Conservation (phyloP, 2,329 filamentous ascomycete species). For the Drechslera avenae region DNA sequence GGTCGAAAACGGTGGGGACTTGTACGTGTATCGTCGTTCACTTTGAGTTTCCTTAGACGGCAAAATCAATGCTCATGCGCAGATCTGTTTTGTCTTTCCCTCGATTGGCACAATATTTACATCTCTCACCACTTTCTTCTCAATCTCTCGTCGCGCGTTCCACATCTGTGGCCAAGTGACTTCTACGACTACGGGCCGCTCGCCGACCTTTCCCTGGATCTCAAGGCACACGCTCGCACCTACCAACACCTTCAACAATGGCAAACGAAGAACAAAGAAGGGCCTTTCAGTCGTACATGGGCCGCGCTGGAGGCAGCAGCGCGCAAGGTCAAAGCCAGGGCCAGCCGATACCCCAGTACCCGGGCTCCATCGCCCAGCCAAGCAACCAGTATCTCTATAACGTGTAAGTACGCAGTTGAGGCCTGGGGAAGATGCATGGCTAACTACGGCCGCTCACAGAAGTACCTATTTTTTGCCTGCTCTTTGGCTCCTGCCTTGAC, state of each 20-base stretch:
- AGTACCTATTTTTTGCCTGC: conserved; percentile 2
- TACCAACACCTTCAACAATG: conserved; percentile 24
- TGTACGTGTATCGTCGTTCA: conserved; percentile 14
- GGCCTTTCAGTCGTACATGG: conserved; percentile 41
- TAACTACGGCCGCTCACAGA: conserved; percentile 18
- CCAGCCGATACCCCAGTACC: conserved; percentile 26
- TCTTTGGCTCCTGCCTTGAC: neutral
- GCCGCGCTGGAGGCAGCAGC: conserved; percentile 12
- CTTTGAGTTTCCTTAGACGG: conserved; percentile 5
- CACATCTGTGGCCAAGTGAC: neutral
- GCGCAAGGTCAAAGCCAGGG: conserved; percentile 12
- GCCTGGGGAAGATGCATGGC: neutral
- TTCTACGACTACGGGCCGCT: conserved; percentile 3
- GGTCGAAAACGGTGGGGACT: neutral
- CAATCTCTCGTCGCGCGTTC: neutral
- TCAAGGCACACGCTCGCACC: conserved; percentile 17
- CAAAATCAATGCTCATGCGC: neutral
- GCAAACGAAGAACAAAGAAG: conserved; percentile 38
- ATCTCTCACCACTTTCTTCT: neutral
- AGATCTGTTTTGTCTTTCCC: neutral
- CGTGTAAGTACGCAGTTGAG: conserved; percentile 28
- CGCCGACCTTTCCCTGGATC: conserved; percentile 16
- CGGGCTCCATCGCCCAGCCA: conserved; percentile 22
- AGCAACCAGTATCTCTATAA: conserved; percentile 32
- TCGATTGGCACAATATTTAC: conserved; percentile 2